Percentiles rank a stretch among this genome's conserved stretches.
phyloP scores from a whole-genome alignment of 2,329 filamentous ascomycete genomes.

The Podosphaera aphanis region DNA sequence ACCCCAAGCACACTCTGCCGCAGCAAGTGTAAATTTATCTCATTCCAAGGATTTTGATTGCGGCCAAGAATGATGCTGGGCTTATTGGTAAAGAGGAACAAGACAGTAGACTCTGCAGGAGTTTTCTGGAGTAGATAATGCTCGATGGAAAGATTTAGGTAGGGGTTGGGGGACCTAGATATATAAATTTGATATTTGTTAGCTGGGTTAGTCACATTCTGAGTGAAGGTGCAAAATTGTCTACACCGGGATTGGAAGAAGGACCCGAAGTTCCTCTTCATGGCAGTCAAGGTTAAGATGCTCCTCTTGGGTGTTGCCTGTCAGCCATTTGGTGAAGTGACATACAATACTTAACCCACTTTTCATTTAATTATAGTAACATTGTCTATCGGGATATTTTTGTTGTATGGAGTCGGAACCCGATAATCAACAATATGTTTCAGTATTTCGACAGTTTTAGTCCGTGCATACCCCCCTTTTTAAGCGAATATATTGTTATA shows the following conservation, averaged over 20 bases:
- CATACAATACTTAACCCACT: no score
- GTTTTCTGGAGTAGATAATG: conserved; percentile 65
- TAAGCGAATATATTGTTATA: no score
- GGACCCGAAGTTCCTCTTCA: not conserved
- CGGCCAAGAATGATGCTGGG: conserved; percentile 79
- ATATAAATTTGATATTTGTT: conserved; percentile 42
- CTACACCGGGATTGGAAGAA: not conserved
- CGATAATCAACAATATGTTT: no score
- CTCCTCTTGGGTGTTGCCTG: no score
- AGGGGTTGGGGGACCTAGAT: conserved; percentile 49
- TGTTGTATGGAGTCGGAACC: no score
- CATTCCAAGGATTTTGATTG: conserved; percentile 95
- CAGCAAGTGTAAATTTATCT: conserved; percentile 52
- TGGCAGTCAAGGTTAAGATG: not conserved
- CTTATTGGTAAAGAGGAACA: conserved; percentile 73
- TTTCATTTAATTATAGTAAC: no score
- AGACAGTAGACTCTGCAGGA: conserved; percentile 45
- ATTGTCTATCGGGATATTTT: no score
- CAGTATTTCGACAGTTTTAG: no score
- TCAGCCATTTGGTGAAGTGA: no score
- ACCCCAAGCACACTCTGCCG: conserved; percentile 15
- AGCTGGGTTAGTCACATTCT: conserved; percentile 16
- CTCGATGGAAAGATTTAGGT: conserved; percentile 81
- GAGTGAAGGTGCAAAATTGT: conserved; percentile 3
- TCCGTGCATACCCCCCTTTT: no score